Evolutionary conservation across 345 rosid genomes (phyloP).

Genomic region (Eucalyptus regnans): DNA sequence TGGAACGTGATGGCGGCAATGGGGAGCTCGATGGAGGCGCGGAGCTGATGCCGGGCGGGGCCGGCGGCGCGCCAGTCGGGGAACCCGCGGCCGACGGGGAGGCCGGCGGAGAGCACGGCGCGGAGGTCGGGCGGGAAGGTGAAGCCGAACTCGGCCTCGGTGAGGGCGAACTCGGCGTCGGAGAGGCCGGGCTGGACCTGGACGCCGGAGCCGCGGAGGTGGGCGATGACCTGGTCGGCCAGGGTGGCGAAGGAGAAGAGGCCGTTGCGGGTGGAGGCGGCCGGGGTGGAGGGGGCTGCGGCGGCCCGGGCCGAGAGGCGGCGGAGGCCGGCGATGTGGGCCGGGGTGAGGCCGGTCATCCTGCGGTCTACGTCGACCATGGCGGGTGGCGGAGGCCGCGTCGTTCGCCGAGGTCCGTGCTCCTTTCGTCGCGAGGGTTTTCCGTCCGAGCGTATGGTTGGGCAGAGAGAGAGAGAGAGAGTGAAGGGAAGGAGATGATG

Average conservation of each 20-base stretch:
- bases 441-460: background rate
- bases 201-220: constrained; percentile 55
- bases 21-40: constrained; percentile 76
- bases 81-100: constrained; percentile 81
- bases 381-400: background rate
- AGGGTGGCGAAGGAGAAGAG: constrained; percentile 62
- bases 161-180: constrained; percentile 76
- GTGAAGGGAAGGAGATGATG: background rate
- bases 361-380: constrained; percentile 99
- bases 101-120: constrained; percentile 75
- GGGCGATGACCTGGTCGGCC: constrained; percentile 67
- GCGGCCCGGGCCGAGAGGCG: constrained; percentile 93
- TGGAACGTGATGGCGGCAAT: constrained; percentile 87
- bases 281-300: constrained; percentile 40
- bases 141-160: constrained; percentile 89
- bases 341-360: constrained; percentile 79
- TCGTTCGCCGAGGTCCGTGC: background rate
- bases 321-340: constrained; percentile 85
- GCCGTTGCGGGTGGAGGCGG: constrained; percentile 48
- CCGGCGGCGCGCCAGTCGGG: constrained; percentile 93
- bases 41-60: constrained; percentile 55
- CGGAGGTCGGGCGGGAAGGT: constrained; percentile 92
- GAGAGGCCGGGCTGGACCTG: constrained; percentile 75
- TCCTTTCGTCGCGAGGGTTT: background rate
- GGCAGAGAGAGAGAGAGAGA: background rate